These are phyloP conservation scores for Lachnellula arida DNA, from an alignment of 2,329 filamentous ascomycete species.

Conservation along the genomic window DNA sequence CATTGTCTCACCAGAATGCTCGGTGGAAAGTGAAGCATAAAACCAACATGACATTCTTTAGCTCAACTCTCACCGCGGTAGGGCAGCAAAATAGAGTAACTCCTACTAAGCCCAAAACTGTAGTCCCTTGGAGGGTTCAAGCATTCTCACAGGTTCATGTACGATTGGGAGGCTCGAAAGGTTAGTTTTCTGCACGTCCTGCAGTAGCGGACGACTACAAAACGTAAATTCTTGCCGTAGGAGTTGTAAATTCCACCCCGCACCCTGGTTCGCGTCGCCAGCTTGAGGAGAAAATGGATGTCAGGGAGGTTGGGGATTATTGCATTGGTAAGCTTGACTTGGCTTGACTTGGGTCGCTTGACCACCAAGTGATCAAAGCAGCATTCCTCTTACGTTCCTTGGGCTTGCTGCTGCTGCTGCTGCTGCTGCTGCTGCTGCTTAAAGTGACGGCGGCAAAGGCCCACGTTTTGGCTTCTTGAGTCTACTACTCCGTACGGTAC, in stretches of 20 bases:
- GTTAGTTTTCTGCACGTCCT: neutral
- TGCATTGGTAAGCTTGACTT: too few relatives aligned
- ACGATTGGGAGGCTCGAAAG: neutral
- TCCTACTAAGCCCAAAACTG: neutral
- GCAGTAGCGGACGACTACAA: neutral
- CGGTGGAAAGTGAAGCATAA: neutral
- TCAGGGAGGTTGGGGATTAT: neutral
- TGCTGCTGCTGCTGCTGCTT: too few relatives aligned
- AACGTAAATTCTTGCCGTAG: neutral
- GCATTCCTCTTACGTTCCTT: neutral
- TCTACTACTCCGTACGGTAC: too few relatives aligned
- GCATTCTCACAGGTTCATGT: neutral
- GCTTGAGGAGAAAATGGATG: neutral
- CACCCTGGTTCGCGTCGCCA: neutral
- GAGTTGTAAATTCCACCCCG: neutral
- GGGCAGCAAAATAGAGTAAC: neutral
- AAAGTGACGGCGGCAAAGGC: neutral
- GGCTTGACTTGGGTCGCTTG: neutral
- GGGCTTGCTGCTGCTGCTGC: neutral
- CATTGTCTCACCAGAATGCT: neutral
- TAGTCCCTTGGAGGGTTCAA: neutral
- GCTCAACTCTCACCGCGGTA: neutral
- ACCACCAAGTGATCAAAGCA: neutral
- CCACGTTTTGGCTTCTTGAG: neutral
- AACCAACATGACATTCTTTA: neutral